A percentile compares a stretch with the other conserved stretches of the same genome.
Evolutionary conservation across 2,329 filamentous ascomycete genomes (phyloP).

Genomic region (Apiospora koreana): DNA sequence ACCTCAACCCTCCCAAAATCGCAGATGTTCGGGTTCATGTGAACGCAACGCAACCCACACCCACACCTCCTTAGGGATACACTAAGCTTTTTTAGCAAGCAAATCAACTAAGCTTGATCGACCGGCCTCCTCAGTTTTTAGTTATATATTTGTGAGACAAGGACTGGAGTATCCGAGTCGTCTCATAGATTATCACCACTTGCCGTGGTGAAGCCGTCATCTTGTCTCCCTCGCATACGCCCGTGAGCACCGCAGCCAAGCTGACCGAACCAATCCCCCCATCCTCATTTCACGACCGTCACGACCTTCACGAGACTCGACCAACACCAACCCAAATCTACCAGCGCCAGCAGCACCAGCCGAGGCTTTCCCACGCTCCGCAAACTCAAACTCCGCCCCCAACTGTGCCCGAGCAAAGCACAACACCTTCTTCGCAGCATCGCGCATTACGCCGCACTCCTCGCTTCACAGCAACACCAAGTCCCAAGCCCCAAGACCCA

Average conservation of each 20-base stretch:
- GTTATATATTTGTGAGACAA: conserved; percentile 5
- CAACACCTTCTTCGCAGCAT: conserved; percentile 45
- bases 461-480: conserved; percentile 48
- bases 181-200: conserved; percentile 32
- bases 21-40: conserved; percentile 1
- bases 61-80: background rate
- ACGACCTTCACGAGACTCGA: conserved; percentile 54
- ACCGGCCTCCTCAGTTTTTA: background rate
- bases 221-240: conserved; percentile 46
- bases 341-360: conserved; percentile 43
- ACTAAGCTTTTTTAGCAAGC: conserved; percentile 8
- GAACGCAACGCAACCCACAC: background rate
- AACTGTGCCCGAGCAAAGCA: conserved; percentile 37
- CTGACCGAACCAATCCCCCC: conserved; percentile 45
- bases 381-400: conserved; percentile 40
- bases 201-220: conserved; percentile 41
- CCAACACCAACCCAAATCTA: conserved; percentile 32
- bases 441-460: conserved; percentile 53
- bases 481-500: conserved; percentile 35
- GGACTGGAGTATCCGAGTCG: background rate
- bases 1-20: background rate
- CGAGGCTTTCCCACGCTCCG: conserved; percentile 28
- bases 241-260: conserved; percentile 42
- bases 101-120: background rate
- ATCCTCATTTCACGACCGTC: conserved; percentile 51